Conservation (phyloP, 1,139 yeast species). For the Candida dubliniensis region DNA sequence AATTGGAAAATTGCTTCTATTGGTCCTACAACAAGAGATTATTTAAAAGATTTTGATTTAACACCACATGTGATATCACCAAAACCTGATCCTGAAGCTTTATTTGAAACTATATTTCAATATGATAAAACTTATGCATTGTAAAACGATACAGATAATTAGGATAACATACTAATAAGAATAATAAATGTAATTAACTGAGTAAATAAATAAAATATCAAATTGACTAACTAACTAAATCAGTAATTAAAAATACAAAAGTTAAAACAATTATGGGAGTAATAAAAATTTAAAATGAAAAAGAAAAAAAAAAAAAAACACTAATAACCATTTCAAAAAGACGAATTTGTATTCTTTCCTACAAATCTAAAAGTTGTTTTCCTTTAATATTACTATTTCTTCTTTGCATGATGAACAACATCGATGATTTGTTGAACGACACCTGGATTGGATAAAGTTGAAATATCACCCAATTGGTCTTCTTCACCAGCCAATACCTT, state of each 20-base stretch:
- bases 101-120: conserved; percentile 40
- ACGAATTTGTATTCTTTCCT: neutral
- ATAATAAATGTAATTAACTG: conserved; percentile 1
- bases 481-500: conserved; percentile 78
- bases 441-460: conserved; percentile 74
- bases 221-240: too few species aligned
- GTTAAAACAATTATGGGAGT: too few species aligned
- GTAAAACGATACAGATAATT: neutral
- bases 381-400: conserved; percentile 14
- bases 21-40: conserved; percentile 89
- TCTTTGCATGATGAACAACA: conserved; percentile 46
- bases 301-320: too few species aligned
- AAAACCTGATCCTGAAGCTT: conserved; percentile 68
- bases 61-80: conserved; percentile 63
- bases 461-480: conserved; percentile 74
- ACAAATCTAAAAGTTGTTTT: neutral
- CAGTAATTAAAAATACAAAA: too few species aligned
- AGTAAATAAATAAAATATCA: too few species aligned
- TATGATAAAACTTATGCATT: conserved; percentile 11
- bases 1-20: conserved; percentile 65
- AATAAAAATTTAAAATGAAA: too few species aligned
- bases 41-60: conserved; percentile 51
- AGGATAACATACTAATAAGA: neutral
- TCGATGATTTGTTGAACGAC: conserved; percentile 65
- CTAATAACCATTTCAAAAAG: too few species aligned